Evolutionary conservation across 495 filamentous ascomycete species (phyloP).

Genomic region (Bacidia rubella): DNA sequence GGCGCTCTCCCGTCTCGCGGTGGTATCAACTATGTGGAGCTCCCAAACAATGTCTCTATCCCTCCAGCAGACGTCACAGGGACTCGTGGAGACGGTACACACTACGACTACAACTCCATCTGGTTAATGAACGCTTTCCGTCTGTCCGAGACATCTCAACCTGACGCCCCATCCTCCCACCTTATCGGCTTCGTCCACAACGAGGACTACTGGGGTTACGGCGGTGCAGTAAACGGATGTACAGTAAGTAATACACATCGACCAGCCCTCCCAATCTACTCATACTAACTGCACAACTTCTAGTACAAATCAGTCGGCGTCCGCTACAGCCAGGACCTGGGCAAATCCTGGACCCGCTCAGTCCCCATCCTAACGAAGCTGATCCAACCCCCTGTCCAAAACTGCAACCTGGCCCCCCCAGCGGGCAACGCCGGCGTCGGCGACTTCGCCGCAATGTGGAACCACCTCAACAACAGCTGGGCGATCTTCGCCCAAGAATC

Average conservation of each 20-base stretch:
- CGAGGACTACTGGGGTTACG: background rate
- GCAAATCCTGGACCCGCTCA: background rate
- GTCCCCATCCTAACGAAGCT: background rate
- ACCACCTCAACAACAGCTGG: background rate
- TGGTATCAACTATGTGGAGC: background rate
- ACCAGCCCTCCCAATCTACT: background rate
- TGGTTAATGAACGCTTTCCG: background rate
- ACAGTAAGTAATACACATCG: too few relatives aligned
- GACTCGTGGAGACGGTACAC: background rate
- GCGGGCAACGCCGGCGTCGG: background rate
- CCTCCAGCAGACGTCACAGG: background rate
- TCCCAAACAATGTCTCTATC: background rate
- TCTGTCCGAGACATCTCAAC: background rate
- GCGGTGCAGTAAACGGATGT: background rate
- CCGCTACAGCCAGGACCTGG: background rate
- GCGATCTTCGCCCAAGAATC: background rate
- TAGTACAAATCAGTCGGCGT: constrained; percentile 1
- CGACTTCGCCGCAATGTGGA: constrained; percentile 1
- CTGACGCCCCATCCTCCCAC: background rate
- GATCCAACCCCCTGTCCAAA: background rate
- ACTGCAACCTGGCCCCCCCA: background rate
- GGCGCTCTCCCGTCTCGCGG: background rate
- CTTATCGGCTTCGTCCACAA: background rate
- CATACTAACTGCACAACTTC: too few relatives aligned
- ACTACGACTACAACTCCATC: background rate